Conservation (phyloP, 2,329 filamentous ascomycete genomes). For the Teratosphaeria epicoccoides region DNA sequence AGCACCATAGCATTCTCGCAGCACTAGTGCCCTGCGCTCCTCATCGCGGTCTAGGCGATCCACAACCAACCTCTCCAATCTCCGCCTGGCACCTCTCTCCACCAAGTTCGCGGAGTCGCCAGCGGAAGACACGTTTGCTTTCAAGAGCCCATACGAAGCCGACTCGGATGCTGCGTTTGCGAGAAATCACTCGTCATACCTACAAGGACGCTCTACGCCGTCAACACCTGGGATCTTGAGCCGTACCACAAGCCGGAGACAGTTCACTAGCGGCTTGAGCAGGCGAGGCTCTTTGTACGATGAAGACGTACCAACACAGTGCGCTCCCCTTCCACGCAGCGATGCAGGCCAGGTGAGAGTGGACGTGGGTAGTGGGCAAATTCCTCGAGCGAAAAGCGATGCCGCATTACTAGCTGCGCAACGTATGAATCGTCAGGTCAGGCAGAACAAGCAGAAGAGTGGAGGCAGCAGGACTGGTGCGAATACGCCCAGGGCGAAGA, state of each 20-base stretch:
- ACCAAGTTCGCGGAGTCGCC: slow-evolving; percentile 33
- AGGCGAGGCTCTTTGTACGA: slow-evolving; percentile 22
- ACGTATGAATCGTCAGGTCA: slow-evolving; percentile 11
- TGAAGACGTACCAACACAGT: slow-evolving; percentile 13
- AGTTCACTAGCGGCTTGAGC: slow-evolving; percentile 22
- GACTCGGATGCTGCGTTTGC: slow-evolving; percentile 15
- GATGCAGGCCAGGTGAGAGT: slow-evolving; percentile 2
- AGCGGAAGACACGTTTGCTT: slow-evolving; percentile 25
- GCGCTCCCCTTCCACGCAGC: slow-evolving; percentile 4
- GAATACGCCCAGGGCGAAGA: slow-evolving; percentile 7
- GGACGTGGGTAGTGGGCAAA: slow-evolving; percentile 15
- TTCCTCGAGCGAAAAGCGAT: slow-evolving; percentile 39
- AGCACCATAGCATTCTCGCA: not conserved
- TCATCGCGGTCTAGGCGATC: slow-evolving; percentile 37
- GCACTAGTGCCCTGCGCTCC: slow-evolving; percentile 16
- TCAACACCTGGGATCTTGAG: slow-evolving; percentile 39
- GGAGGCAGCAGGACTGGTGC: slow-evolving; percentile 19
- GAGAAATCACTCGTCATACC: slow-evolving; percentile 34
- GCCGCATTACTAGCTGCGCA: slow-evolving; percentile 27
- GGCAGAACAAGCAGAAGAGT: slow-evolving; percentile 9
- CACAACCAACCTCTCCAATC: slow-evolving; percentile 48
- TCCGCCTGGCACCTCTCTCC: slow-evolving; percentile 49
- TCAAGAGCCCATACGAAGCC: slow-evolving; percentile 18
- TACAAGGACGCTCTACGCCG: slow-evolving; percentile 38
- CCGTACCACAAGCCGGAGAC: slow-evolving; percentile 30